Base-by-base conservation (phyloP, 1,139 yeast species). In the Taphrina betulina region DNA sequence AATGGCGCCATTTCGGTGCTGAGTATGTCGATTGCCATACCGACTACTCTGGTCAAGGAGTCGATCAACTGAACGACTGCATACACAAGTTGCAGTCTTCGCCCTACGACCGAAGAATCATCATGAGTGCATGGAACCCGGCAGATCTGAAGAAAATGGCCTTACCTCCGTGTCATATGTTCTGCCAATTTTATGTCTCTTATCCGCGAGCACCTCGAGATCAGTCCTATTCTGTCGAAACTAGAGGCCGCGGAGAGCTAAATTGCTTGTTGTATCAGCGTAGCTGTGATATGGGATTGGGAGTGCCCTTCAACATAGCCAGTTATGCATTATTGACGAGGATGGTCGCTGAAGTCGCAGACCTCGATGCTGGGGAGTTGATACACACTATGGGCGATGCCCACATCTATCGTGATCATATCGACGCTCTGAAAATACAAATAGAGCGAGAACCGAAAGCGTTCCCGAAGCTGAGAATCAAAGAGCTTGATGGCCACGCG, bases 1-100 rank as follows among this genome's bases (percentile, higher is more conserved):
- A 92, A 71, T 92, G 99, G 99, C 81, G 99, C 66, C 98, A 94
- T 70, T 92, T 94, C 68, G 98, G 98, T 28, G 98, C 98, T 2
- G 80, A 84, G 63, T 92, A 92, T 69, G 75, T 67, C 38, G 89
- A 87, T 58, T 88, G 96, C 67, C 90, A 90, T 61, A 76, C 90
- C 4, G 95, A 92, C 69, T 92, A 92, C 66, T 68, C 84, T 0
- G 92, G 90, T 3, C 77, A 87, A 67, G 99, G 99, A 2, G 83
- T 80, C 57, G 99, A 92, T 68, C 99, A 92, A 72, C 75, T 92
- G 46, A 80, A 81, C 28, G 85, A 87, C 55, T 81, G 92, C 28
- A 87, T 92, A 53, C 75, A 84, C 56, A 86, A 85, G 63, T 75
- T 92, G 63, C 88, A 84, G 66, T 84, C 81, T 10, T 88, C 85